These are phyloP conservation scores for Ilyonectria mors-panacis DNA, from an alignment of 2,329 filamentous ascomycete genomes.

Conservation along the genomic window DNA sequence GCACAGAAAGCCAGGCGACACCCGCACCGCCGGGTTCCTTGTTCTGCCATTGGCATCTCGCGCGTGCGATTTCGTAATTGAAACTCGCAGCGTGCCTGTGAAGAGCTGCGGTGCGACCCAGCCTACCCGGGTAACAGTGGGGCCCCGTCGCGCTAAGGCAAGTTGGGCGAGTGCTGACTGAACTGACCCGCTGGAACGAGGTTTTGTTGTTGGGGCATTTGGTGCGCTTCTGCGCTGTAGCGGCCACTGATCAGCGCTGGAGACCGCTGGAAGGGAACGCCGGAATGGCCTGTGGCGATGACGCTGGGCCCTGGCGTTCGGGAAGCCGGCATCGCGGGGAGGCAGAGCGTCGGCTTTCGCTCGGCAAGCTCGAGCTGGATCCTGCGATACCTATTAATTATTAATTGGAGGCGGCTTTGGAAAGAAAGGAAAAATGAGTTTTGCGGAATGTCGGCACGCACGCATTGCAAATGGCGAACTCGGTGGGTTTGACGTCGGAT, in stretches of 20 bases:
- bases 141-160: background rate
- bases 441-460: background rate
- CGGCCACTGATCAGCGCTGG: no score
- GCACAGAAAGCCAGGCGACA: slow-evolving; percentile 5
- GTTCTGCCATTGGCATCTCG: slow-evolving; percentile 40
- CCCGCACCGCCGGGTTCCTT: background rate
- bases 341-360: slow-evolving; percentile 12
- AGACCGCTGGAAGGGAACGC: background rate
- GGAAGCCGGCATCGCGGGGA: slow-evolving; percentile 27
- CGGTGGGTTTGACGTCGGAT: background rate
- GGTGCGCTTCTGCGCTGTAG: background rate
- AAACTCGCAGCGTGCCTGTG: slow-evolving; percentile 36
- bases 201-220: background rate
- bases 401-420: no score
- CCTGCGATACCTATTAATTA: no score
- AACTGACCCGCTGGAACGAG: background rate
- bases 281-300: background rate
- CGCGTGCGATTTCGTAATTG: slow-evolving; percentile 46
- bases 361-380: slow-evolving; percentile 7
- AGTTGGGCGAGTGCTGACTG: background rate
- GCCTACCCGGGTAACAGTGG: slow-evolving; percentile 36
- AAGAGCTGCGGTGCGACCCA: slow-evolving; percentile 17
- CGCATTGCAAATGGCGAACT: background rate
- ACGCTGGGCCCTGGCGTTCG: slow-evolving; percentile 4
- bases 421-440: no score